A percentile compares a stretch with the other conserved stretches of the same genome.
Evolutionary conservation across 345 rosid genomes (phyloP).

Genomic region (Brassica rapa): DNA sequence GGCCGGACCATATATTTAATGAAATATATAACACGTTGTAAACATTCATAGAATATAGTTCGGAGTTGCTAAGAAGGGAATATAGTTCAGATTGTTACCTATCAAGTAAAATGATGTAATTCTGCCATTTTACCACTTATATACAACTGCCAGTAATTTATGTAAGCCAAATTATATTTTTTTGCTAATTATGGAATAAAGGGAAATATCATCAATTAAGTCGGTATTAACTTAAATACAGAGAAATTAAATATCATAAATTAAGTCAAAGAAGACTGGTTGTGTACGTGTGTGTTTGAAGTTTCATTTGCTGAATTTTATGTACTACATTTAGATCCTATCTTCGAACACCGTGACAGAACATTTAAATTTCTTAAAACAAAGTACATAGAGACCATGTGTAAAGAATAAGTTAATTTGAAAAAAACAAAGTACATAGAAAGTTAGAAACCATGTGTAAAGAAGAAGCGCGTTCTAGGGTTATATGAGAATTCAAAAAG

Average conservation of each 20-base stretch:
- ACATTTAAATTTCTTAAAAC: background rate
- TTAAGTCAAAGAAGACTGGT: background rate
- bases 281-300: background rate
- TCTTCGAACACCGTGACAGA: background rate
- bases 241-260: background rate
- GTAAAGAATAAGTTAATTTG: background rate
- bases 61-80: background rate
- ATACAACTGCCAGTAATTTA: background rate
- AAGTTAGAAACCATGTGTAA: background rate
- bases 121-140: background rate
- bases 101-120: background rate
- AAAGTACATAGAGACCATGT: background rate
- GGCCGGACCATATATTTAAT: too few relatives aligned
- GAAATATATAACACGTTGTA: background rate
- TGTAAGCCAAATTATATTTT: background rate
- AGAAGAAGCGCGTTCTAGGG: slow-evolving; percentile 23
- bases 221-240: background rate
- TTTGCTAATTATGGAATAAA: background rate
- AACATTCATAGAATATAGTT: background rate
- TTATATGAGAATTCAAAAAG: slow-evolving; percentile 8
- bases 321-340: background rate
- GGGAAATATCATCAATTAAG: background rate
- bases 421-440: background rate
- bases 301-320: background rate
- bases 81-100: background rate